Evolutionary conservation across 2,329 filamentous ascomycete genomes (phyloP), one percentile per base, ranked within the genome.

Genomic region (Colletotrichum noveboracense): DNA sequence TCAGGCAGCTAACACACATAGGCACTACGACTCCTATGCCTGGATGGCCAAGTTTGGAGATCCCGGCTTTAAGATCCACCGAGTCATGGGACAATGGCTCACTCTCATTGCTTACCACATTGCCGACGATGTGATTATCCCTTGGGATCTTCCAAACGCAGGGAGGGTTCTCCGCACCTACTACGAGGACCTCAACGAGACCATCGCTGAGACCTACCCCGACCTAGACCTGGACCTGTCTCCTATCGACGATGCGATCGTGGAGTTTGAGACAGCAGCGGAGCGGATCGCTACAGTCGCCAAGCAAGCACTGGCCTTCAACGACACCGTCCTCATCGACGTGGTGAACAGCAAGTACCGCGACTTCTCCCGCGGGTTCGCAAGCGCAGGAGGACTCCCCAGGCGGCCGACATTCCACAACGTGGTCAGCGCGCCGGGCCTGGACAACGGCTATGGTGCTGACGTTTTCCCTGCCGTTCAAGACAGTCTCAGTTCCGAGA

Each of bases 41-140:
- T 90, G 89, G 89, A 90, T 90, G 88, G 78, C 81, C 0, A 86
- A 82, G 0, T 90, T 85, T 72, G 89, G 87, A 7, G 89, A 90
- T 78, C 87, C 87, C 0, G 88, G 86, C 4, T 90, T 89, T 79
- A 80, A 83, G 61, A 84, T 86, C 2, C 89, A 90, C 78, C 84
- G 85, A 9, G 87, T 86, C 4, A 88, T 90, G 77, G 88, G 87
- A 7, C 87, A 89, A 10, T 71, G 68, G 68, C 62, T 75, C 38
- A 32, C 69, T n/a, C 32, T 75, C 16, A 56, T 75, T n/a, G 73
- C 70, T 7, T 75, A 67, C 18, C 73, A 75, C 7, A 72, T 75
- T 36, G 73, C 73, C 55, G 55, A 75, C 58, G 69, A 75, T 18
- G 62, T 58, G 6, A 67, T 75, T 12, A 73, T 75, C 30, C 73